These are phyloP conservation scores for Clonostachys solani DNA, from an alignment of 2,329 filamentous ascomycete species.

Conservation along the genomic window DNA sequence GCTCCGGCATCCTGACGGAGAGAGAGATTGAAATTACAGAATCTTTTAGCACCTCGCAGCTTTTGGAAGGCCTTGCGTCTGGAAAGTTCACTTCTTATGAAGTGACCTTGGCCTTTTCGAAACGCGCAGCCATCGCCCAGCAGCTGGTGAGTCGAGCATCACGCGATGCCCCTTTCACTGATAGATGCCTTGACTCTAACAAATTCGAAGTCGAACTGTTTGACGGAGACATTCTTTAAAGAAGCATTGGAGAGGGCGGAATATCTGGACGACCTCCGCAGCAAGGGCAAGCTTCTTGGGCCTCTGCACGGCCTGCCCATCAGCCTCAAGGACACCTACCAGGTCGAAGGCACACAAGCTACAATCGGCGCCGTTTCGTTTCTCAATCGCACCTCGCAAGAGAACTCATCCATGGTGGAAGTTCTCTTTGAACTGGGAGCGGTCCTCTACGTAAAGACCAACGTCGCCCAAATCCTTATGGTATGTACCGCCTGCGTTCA, in stretches of 20 bases:
- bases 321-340: slow-evolving; percentile 12
- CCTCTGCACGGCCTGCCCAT: slow-evolving; percentile 60
- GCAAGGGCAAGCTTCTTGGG: slow-evolving; percentile 38
- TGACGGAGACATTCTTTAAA: slow-evolving; percentile 45
- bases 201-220: slow-evolving; percentile 19
- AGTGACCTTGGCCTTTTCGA: neutral
- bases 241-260: slow-evolving; percentile 37
- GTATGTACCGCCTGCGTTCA: neutral
- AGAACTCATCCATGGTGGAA: slow-evolving; percentile 52
- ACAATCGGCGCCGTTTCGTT: slow-evolving; percentile 50
- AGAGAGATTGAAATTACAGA: too few species aligned
- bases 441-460: slow-evolving; percentile 65
- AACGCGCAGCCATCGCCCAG: neutral
- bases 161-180: neutral
- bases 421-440: slow-evolving; percentile 56
- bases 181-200: too few species aligned
- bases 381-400: slow-evolving; percentile 40
- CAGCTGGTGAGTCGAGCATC: neutral
- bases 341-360: slow-evolving; percentile 31
- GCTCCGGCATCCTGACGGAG: too few species aligned
- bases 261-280: slow-evolving; percentile 34
- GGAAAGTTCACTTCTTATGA: too few species aligned
- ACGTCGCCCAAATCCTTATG: slow-evolving; percentile 56
- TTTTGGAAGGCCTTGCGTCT: too few species aligned
- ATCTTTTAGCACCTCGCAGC: too few species aligned